Evolutionary conservation across 495 filamentous ascomycete genomes (phyloP), one percentile per base, ranked within the genome.

Genomic region (Apodospora peruviana): DNA sequence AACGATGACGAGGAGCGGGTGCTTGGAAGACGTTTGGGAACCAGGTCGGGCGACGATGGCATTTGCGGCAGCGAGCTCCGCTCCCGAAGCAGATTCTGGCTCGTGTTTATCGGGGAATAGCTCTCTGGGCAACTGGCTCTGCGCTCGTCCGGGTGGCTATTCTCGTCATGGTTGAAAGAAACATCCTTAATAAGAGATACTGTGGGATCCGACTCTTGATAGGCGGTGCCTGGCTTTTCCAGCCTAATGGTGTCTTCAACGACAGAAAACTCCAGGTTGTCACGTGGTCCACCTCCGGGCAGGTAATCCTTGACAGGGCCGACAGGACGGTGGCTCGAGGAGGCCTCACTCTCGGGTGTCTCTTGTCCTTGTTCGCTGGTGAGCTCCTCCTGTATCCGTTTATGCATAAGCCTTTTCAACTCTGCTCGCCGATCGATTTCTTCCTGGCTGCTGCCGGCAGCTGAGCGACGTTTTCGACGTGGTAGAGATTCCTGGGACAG

Each of bases 341-440:
- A 52, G 12, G 47, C 5, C 1, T 54, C 48, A 16, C 48, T 55
- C 12, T 20, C 44, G 7, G 50, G 23, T 1, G 45, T 49, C 19
- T 52, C 53, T 40, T 62, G 47, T 16, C 56, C 55, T 45, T 67
- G 58, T 27, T 70, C 70, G 27, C 49, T 72, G 43, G 68, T 70
- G 24, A 79, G 56, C 45, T 79, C 76, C 35, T 77, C 73, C 44
- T 74, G 71, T 19, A 79, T 78, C 47, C 76, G 65, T 49, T 72
- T 70, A 43, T 73, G 68, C 63, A 73, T 69, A 12, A 77, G 55
- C 38, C 75, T 64, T 53, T 67, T 73, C 42, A 79, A 48, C 50
- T 79, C 76, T 25, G 72, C 74, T 43, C 76, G 66, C 5, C 76
- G 65, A 39, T 71, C 71, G 35, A 75, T 48, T 51, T 74, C 74